Conservation (phyloP, 2,329 filamentous ascomycete genomes). For the Verticillium isaacii region DNA sequence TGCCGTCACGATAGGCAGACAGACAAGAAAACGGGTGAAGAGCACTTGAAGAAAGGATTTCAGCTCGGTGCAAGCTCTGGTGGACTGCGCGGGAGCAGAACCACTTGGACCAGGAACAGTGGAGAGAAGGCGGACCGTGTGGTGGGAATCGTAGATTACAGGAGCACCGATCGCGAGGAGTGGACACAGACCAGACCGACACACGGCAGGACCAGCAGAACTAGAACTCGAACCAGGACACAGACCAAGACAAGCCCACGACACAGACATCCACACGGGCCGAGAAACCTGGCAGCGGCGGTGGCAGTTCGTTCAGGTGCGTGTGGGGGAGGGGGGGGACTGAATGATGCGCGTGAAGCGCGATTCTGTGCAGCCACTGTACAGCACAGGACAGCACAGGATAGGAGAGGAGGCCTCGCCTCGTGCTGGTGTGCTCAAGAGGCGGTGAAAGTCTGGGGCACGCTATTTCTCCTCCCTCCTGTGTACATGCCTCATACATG, state of each 20-base stretch:
- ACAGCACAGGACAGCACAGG: neutral
- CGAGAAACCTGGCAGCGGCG: neutral
- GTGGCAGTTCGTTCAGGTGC: neutral
- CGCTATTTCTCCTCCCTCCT: too few species aligned
- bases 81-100: neutral
- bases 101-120: neutral
- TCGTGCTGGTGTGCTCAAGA: neutral
- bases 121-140: neutral
- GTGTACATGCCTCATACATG: too few species aligned
- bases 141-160: neutral
- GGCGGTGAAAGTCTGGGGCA: neutral
- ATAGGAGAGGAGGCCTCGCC: neutral
- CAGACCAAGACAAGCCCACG: neutral
- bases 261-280: neutral
- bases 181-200: neutral
- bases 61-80: conserved; percentile 1
- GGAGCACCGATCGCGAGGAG: neutral
- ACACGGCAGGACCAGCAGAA: neutral
- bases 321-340: neutral
- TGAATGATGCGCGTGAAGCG: neutral
- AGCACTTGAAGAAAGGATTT: neutral
- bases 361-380: neutral
- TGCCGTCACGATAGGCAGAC: neutral
- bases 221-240: neutral
- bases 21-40: neutral